Evolutionary conservation across 1,284 basidiomycete genomes (phyloP).

Genomic region (Tylopilus orsonianus): DNA sequence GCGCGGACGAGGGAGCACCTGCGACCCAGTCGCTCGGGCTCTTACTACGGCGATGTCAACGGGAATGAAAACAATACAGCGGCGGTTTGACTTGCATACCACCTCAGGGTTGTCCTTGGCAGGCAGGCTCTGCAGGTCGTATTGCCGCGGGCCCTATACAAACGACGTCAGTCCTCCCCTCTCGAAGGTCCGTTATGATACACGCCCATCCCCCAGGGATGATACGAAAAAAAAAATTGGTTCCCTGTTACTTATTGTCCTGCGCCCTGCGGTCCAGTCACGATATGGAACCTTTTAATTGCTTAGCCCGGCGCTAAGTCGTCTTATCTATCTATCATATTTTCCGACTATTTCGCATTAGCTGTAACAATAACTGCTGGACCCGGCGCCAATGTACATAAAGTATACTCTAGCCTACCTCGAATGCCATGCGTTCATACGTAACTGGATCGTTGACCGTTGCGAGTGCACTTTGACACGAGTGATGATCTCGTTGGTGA

Average conservation of each 20-base stretch:
- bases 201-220: slow-evolving; percentile 3
- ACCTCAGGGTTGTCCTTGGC: slow-evolving; percentile 9
- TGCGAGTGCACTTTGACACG: not conserved
- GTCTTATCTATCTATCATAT: slow-evolving; percentile 31
- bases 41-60: slow-evolving; percentile 30
- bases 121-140: slow-evolving; percentile 5
- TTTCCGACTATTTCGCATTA: slow-evolving; percentile 14
- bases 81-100: slow-evolving; percentile 9
- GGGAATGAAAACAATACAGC: slow-evolving; percentile 30
- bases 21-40: slow-evolving; percentile 23
- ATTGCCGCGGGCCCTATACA: slow-evolving; percentile 6
- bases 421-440: slow-evolving; percentile 6
- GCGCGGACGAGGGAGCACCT: slow-evolving; percentile 17
- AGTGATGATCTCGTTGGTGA: slow-evolving; percentile 18
- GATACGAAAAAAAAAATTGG: slow-evolving; percentile 6
- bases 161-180: slow-evolving; percentile 8
- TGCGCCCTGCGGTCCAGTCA: slow-evolving; percentile 12
- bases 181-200: slow-evolving; percentile 12
- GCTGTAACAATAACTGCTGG: slow-evolving; percentile 1
- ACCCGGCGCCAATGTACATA: slow-evolving; percentile 24
- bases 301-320: slow-evolving; percentile 23
- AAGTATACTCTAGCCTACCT: slow-evolving; percentile 5
- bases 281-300: slow-evolving; percentile 8
- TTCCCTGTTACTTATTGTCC: slow-evolving; percentile 13
- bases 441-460: too few species aligned